A percentile compares a stretch with the other conserved stretches of the same genome.
Conservation (phyloP, 2,329 filamentous ascomycete species). For the Tolypocladium tundrense region DNA sequence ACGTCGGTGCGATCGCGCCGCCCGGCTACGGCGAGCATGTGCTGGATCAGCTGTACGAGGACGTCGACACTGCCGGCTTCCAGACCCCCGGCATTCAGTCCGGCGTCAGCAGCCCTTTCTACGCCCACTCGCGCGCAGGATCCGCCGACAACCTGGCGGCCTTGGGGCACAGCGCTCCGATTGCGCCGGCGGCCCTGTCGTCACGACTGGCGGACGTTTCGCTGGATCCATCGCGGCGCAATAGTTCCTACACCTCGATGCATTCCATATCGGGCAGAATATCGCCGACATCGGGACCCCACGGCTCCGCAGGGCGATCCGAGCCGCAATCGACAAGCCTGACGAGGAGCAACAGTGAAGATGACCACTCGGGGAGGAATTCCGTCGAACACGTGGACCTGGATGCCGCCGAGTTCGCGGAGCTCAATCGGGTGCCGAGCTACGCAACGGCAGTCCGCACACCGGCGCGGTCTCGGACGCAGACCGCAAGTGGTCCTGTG, state of each 20-base stretch:
- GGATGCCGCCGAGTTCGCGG: constrained; percentile 49
- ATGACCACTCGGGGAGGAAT: constrained; percentile 39
- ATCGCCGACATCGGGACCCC: constrained; percentile 28
- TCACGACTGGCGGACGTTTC: constrained; percentile 62
- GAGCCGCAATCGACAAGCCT: constrained; percentile 33
- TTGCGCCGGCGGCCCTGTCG: constrained; percentile 44
- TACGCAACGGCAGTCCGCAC: constrained; percentile 65
- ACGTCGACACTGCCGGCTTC: constrained; percentile 72
- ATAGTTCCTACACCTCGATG: constrained; percentile 34
- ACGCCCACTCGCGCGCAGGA: constrained; percentile 58
- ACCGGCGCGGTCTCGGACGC: constrained; percentile 43
- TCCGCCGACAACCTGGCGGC: constrained; percentile 70
- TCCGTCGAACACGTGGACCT: constrained; percentile 48
- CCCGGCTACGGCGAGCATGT: constrained; percentile 86
- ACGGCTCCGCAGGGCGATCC: constrained; percentile 26
- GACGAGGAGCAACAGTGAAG: constrained; percentile 45
- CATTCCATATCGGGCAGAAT: constrained; percentile 32
- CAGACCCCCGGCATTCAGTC: constrained; percentile 62
- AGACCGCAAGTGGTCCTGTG: constrained; percentile 37
- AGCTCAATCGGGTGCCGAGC: constrained; percentile 64
- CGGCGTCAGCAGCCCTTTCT: constrained; percentile 73
- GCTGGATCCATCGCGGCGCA: constrained; percentile 34
- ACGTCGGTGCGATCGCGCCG: constrained; percentile 62
- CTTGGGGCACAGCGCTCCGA: constrained; percentile 24
- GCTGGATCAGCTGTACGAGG: constrained; percentile 83